Conservation (phyloP, 345 rosid species). For the Brassica nigra region DNA sequence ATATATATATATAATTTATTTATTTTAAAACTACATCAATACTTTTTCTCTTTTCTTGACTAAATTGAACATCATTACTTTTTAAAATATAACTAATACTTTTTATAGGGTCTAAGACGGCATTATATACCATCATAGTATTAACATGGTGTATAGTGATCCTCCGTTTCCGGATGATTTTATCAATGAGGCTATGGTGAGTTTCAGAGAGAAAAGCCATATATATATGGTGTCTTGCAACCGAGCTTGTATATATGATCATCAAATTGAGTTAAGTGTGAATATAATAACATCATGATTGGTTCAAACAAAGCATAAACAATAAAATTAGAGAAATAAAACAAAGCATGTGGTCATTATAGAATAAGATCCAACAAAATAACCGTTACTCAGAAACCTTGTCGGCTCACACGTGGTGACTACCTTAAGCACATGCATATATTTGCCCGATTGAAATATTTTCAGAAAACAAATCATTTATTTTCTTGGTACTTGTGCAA, state of each 20-base stretch:
- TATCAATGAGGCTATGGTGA: neutral
- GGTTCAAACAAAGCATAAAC: constrained; percentile 24
- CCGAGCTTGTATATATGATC: neutral
- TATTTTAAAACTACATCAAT: neutral
- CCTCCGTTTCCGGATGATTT: neutral
- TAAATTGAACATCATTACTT: neutral
- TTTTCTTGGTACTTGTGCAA: constrained; percentile 33
- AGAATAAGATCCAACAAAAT: constrained; percentile 29
- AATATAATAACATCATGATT: neutral
- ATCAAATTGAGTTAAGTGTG: neutral
- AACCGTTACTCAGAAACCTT: constrained; percentile 36
- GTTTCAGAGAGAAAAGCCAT: neutral
- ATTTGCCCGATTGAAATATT: constrained; percentile 21
- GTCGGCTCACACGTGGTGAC: constrained; percentile 46
- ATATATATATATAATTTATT: no score
- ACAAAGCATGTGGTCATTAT: constrained; percentile 33
- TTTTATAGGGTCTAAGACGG: neutral
- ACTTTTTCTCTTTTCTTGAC: no score
- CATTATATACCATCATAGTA: neutral
- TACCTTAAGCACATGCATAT: constrained; percentile 31
- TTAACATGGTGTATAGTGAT: neutral
- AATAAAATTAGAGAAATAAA: constrained; percentile 11
- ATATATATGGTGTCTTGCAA: neutral
- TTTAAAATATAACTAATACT: no score
- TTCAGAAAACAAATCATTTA: neutral